A percentile compares a stretch with the other conserved stretches of the same genome.
These are phyloP conservation scores for Microbotryum silenes-acaulis DNA, from an alignment of 1,284 basidiomycete genomes.

Conservation along the genomic window DNA sequence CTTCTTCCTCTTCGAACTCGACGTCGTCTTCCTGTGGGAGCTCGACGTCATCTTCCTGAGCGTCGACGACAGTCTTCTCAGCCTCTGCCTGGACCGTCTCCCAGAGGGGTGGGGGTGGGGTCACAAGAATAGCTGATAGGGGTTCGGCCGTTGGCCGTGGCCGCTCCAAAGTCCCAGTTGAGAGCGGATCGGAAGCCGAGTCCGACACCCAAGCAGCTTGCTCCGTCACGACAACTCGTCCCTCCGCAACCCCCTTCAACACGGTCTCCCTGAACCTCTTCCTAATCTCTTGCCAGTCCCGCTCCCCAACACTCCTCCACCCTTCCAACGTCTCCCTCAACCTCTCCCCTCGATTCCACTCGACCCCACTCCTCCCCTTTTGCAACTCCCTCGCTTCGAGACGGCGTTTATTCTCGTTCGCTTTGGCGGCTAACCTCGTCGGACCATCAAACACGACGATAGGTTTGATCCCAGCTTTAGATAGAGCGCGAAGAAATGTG, in stretches of 20 bases:
- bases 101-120: not conserved
- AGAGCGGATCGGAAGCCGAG: too few species aligned
- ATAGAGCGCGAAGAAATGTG: slow-evolving; percentile 15
- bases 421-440: slow-evolving; percentile 17
- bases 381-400: slow-evolving; percentile 6
- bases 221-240: not conserved
- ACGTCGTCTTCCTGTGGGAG: too few species aligned
- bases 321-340: slow-evolving; percentile 5
- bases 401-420: slow-evolving; percentile 9
- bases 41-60: too few species aligned
- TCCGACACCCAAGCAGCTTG: too few species aligned
- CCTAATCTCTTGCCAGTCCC: not conserved
- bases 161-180: too few species aligned
- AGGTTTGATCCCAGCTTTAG: slow-evolving; percentile 8
- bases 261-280: not conserved
- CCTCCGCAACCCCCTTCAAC: not conserved
- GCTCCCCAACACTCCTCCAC: not conserved
- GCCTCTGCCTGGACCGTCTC: too few species aligned
- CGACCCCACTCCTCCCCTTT: slow-evolving; percentile 8
- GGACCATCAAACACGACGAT: slow-evolving; percentile 29
- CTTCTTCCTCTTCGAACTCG: too few species aligned
- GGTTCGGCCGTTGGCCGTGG: too few species aligned
- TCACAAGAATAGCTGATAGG: not conserved
- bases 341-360: slow-evolving; percentile 5
- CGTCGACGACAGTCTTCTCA: too few species aligned